A percentile compares a stretch with the other conserved stretches of the same genome.
Conservation (phyloP, 2,329 filamentous ascomycete species). For the Cordyceps pruinosa region DNA sequence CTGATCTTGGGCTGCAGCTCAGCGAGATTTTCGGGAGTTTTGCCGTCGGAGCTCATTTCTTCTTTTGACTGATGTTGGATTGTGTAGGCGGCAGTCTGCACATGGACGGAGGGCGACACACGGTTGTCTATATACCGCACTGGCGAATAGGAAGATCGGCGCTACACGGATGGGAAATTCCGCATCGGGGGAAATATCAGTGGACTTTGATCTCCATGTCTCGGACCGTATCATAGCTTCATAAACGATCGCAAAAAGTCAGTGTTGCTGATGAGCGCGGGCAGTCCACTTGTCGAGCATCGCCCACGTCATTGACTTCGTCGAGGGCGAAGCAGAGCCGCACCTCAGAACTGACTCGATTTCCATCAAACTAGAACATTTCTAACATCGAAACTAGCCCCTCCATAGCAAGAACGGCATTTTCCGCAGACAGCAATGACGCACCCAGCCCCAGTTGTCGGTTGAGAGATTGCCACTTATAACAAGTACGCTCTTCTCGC, state of each 20-base stretch:
- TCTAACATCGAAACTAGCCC: not conserved
- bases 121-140: not conserved
- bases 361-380: not conserved
- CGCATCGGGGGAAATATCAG: not conserved
- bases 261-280: not conserved
- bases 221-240: not conserved
- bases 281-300: not conserved
- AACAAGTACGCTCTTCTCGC: not conserved
- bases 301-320: conserved; percentile 2
- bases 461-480: not conserved
- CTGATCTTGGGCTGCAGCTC: not conserved
- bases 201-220: not conserved
- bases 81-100: not conserved
- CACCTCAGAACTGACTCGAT: not conserved
- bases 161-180: not conserved
- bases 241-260: not conserved
- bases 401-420: not conserved
- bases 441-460: not conserved
- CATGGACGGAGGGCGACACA: not conserved
- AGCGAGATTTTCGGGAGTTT: not conserved
- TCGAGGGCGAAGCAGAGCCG: not conserved
- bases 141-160: not conserved
- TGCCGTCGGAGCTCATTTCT: not conserved
- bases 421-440: not conserved
- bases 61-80: not conserved